Evolutionary conservation across 2,329 filamentous ascomycete species (phyloP).

Genomic region (Allantophomopsis lycopodina): DNA sequence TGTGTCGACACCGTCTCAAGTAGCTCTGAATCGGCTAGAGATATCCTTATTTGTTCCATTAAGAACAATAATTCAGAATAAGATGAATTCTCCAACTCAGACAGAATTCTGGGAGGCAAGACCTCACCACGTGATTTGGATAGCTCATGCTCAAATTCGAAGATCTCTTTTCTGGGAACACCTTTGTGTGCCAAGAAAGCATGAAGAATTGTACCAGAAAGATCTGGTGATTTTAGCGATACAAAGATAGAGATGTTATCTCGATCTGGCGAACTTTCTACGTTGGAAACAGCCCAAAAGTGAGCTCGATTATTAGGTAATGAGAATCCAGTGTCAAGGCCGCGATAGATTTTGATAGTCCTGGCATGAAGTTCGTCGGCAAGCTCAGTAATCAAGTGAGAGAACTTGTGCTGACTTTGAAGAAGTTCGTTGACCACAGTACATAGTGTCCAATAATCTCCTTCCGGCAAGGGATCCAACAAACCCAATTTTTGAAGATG

Average conservation of each 20-base stretch:
- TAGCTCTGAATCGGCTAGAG: conserved; percentile 12
- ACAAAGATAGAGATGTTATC: conserved; percentile 17
- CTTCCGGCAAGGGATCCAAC: conserved; percentile 16
- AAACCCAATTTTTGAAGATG: conserved; percentile 19
- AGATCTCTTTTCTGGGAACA: conserved; percentile 15
- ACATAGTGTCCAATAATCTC: conserved; percentile 14
- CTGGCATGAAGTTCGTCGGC: conserved; percentile 14
- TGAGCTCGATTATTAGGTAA: conserved; percentile 17
- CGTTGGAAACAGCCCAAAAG: conserved; percentile 19
- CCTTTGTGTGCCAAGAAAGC: conserved; percentile 21
- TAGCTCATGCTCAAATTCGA: conserved; percentile 17
- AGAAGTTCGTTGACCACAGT: conserved; percentile 10
- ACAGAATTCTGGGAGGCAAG: background rate
- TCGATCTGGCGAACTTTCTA: conserved; percentile 1
- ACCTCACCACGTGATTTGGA: conserved; percentile 3
- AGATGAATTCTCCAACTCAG: conserved; percentile 8
- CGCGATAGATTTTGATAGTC: conserved; percentile 17
- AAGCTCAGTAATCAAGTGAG: conserved; percentile 12
- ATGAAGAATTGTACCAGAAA: conserved; percentile 17
- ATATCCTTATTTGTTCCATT: conserved; percentile 17
- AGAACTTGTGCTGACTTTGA: background rate
- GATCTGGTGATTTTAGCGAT: conserved; percentile 18
- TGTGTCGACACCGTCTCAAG: conserved; percentile 12
- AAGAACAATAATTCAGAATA: conserved; percentile 18
- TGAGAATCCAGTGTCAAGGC: conserved; percentile 21